These are phyloP conservation scores for Geosmithia morbida DNA, from an alignment of 2,329 filamentous ascomycete species.

Conservation along the genomic window DNA sequence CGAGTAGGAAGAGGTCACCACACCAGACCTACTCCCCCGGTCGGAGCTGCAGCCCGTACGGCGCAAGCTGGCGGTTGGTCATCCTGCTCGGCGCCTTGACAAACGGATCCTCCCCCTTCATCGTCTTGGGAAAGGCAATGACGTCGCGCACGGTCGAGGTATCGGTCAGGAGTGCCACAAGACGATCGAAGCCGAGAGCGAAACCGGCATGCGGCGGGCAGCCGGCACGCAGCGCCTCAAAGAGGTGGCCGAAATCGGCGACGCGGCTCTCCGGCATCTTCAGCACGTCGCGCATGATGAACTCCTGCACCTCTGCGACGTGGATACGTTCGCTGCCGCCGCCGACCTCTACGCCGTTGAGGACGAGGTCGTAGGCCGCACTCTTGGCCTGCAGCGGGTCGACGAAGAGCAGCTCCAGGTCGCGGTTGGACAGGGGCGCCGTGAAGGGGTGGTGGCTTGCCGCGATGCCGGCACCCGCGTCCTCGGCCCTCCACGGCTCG, in stretches of 20 bases:
- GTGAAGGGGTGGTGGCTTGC: constrained; percentile 96
- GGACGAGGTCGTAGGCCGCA: constrained; percentile 89
- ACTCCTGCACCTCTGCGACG: constrained; percentile 66
- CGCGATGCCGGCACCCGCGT: constrained; percentile 63
- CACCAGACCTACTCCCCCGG: neutral
- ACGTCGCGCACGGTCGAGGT: constrained; percentile 75
- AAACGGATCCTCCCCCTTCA: constrained; percentile 74
- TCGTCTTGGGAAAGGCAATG: constrained; percentile 92
- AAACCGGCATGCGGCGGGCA: constrained; percentile 94
- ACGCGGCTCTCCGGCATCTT: constrained; percentile 60
- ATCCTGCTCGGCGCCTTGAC: constrained; percentile 64
- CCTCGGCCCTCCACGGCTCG: constrained; percentile 53
- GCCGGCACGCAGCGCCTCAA: constrained; percentile 68
- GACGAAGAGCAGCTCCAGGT: constrained; percentile 60
- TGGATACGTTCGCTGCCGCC: constrained; percentile 92
- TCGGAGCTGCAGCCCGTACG: constrained; percentile 21
- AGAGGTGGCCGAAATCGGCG: constrained; percentile 70
- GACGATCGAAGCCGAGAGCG: constrained; percentile 79
- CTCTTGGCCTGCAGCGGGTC: constrained; percentile 61
- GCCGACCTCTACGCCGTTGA: constrained; percentile 90
- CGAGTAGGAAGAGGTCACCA: too few relatives aligned
- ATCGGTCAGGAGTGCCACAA: constrained; percentile 67
- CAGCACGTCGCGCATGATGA: constrained; percentile 70
- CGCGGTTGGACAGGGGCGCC: constrained; percentile 56
- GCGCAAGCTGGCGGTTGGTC: constrained; percentile 37